Evolutionary conservation across 345 rosid species (phyloP).

Genomic region (Eucalyptus pauciflora): DNA sequence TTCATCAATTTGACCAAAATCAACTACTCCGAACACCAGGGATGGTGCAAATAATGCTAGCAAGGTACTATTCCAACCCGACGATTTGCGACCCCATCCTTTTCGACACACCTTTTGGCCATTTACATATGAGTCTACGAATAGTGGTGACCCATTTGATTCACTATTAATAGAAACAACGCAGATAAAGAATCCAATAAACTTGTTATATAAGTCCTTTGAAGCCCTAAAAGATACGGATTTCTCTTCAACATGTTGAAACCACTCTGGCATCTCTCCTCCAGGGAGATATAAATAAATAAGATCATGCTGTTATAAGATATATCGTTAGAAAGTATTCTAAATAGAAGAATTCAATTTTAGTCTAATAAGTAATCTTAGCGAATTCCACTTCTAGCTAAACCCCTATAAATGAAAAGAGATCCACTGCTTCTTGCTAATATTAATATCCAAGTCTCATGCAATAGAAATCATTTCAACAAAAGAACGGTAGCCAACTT

Average conservation of each 20-base stretch:
- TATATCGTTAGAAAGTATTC: neutral
- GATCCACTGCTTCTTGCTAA: too few relatives aligned
- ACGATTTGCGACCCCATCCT: neutral
- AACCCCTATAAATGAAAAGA: too few relatives aligned
- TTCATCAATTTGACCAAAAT: neutral
- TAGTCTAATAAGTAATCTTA: neutral
- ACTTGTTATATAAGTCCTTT: neutral
- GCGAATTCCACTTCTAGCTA: neutral
- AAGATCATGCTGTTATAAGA: rapidly evolving
- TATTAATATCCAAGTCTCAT: too few relatives aligned
- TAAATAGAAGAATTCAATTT: neutral
- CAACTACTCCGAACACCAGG: rapidly evolving
- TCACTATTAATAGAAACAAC: neutral
- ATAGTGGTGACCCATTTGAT: rapidly evolving
- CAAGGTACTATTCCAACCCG: neutral
- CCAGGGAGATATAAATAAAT: rapidly evolving
- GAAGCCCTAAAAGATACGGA: neutral
- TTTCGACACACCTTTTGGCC: neutral
- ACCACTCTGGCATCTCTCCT: neutral
- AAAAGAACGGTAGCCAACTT: too few relatives aligned
- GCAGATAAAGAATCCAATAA: neutral
- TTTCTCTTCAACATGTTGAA: neutral
- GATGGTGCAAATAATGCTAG: neutral
- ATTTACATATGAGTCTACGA: neutral
- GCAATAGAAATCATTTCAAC: too few relatives aligned